phyloP scores from a whole-genome alignment of 768 basidiomycete genomes.

The Trichaptum fuscoviolaceum region DNA sequence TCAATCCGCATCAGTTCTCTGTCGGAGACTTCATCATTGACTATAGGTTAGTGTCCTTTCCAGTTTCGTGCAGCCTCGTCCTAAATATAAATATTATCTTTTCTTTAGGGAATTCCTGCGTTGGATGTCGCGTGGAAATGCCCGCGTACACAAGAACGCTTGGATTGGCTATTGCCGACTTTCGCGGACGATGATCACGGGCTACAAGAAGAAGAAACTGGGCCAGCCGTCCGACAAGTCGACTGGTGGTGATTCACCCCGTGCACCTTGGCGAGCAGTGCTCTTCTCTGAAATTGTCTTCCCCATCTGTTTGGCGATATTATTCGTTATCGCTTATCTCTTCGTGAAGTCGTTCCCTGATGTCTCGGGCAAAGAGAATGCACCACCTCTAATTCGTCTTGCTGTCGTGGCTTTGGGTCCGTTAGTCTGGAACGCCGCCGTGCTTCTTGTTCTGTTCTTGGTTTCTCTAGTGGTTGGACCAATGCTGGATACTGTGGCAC shows the following conservation, averaged over 20 bases:
- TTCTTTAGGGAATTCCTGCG: slow-evolving; percentile 82
- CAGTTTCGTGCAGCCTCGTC: background rate
- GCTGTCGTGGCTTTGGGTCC: slow-evolving; percentile 91
- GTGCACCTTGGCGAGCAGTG: slow-evolving; percentile 89
- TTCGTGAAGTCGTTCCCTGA: slow-evolving; percentile 86
- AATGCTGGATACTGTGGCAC: slow-evolving; percentile 77
- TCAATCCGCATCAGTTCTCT: slow-evolving; percentile 99
- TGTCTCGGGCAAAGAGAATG: slow-evolving; percentile 53
- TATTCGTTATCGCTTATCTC: slow-evolving; percentile 88
- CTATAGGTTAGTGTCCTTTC: slow-evolving; percentile 54
- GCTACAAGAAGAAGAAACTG: slow-evolving; percentile 98
- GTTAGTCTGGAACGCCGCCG: slow-evolving; percentile 89
- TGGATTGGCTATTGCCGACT: slow-evolving; percentile 99
- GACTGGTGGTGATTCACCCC: slow-evolving; percentile 83
- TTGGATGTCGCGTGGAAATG: slow-evolving; percentile 99
- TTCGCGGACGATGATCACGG: slow-evolving; percentile 97
- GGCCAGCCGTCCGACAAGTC: slow-evolving; percentile 97
- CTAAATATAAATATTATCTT: slow-evolving; percentile 7
- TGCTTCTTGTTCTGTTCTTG: slow-evolving; percentile 84
- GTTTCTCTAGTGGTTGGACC: slow-evolving; percentile 91
- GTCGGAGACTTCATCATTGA: slow-evolving; percentile 97
- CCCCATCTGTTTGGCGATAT: slow-evolving; percentile 76
- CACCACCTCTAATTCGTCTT: slow-evolving; percentile 88
- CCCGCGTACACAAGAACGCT: slow-evolving; percentile 92
- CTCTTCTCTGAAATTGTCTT: slow-evolving; percentile 83